A percentile compares a stretch with the other conserved stretches of the same genome.
Conservation (phyloP, 2,329 filamentous ascomycete genomes). For the Fonsecaea pugnacius region DNA sequence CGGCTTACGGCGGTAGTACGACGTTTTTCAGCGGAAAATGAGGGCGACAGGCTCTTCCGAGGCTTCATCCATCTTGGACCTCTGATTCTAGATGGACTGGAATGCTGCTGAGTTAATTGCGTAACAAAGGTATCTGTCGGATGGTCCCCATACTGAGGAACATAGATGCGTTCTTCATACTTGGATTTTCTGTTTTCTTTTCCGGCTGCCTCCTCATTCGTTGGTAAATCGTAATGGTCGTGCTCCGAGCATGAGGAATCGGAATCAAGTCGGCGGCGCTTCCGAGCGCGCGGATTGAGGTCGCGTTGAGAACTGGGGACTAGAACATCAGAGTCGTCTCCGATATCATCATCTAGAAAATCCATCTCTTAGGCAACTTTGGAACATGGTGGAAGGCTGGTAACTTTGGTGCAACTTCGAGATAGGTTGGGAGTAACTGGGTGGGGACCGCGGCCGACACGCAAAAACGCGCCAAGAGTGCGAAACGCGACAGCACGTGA, state of each 20-base stretch:
- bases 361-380: constrained; percentile 17
- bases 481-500: not conserved
- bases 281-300: constrained; percentile 30
- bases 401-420: not conserved
- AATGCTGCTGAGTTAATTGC: constrained; percentile 53
- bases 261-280: constrained; percentile 28
- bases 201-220: constrained; percentile 23
- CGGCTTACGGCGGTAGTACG: not conserved
- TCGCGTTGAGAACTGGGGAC: constrained; percentile 34
- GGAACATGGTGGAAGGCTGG: not conserved
- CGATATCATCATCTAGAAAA: constrained; percentile 30
- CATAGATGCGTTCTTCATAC: constrained; percentile 43
- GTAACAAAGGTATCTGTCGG: constrained; percentile 54
- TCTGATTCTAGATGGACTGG: constrained; percentile 57
- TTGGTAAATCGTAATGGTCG: constrained; percentile 33
- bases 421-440: not conserved
- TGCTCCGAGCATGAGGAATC: constrained; percentile 16
- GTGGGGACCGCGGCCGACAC: not conserved
- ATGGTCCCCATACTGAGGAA: constrained; percentile 46
- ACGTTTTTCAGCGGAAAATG: constrained; percentile 14
- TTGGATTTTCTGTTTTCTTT: constrained; percentile 32
- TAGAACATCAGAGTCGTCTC: constrained; percentile 41
- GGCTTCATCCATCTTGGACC: constrained; percentile 53
- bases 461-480: not conserved
- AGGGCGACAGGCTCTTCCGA: constrained; percentile 43